These are phyloP conservation scores for Panaeolus papilionaceus DNA, from an alignment of 768 basidiomycete species.

Conservation along the genomic window DNA sequence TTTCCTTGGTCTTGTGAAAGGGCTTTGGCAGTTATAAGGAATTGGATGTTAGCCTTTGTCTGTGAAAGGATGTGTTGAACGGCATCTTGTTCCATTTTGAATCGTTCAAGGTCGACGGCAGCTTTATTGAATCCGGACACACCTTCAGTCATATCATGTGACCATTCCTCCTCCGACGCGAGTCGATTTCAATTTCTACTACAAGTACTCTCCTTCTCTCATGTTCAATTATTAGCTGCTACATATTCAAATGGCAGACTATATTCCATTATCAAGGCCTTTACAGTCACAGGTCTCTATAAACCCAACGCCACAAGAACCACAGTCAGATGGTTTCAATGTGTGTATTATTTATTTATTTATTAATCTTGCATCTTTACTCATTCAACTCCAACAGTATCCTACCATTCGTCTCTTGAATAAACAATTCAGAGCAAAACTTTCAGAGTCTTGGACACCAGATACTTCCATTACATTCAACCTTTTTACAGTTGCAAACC, in stretches of 20 bases:
- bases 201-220: background rate
- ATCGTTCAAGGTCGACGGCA: slow-evolving; percentile 18
- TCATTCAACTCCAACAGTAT: slow-evolving; percentile 40
- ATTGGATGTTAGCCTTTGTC: slow-evolving; percentile 60
- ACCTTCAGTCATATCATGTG: slow-evolving; percentile 12
- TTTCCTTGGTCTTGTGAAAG: slow-evolving; percentile 52
- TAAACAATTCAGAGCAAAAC: slow-evolving; percentile 67
- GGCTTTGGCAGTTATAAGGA: slow-evolving; percentile 56
- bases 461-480: slow-evolving; percentile 48
- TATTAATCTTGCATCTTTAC: background rate
- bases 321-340: slow-evolving; percentile 51
- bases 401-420: slow-evolving; percentile 56
- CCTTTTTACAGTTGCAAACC: slow-evolving; percentile 65
- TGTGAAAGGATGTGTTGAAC: slow-evolving; percentile 60
- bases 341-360: slow-evolving; percentile 35
- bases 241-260: slow-evolving; percentile 37
- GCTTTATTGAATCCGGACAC: background rate
- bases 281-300: slow-evolving; percentile 42
- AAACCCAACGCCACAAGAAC: slow-evolving; percentile 44
- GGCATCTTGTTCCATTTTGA: slow-evolving; percentile 24
- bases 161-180: background rate
- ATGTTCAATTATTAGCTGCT: slow-evolving; percentile 1
- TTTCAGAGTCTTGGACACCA: slow-evolving; percentile 61
- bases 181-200: background rate
- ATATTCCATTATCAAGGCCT: slow-evolving; percentile 46